Evolutionary conservation across 495 filamentous ascomycete genomes (phyloP).

Genomic region (Penicillium longicatenatum): DNA sequence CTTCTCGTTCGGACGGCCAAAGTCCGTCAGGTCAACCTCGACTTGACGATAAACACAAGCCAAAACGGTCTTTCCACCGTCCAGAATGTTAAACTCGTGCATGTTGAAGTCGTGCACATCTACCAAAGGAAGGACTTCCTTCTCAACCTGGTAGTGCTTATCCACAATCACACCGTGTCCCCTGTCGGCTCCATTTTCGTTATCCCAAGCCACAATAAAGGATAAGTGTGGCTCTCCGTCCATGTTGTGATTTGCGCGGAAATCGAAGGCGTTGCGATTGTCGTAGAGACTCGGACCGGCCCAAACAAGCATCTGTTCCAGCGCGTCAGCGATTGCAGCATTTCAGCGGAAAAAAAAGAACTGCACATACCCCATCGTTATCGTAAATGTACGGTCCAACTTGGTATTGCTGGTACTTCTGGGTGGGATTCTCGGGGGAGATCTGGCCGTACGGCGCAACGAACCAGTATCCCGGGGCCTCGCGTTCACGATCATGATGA

Average conservation of each 20-base stretch:
- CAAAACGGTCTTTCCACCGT: slow-evolving; percentile 42
- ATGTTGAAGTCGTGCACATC: slow-evolving; percentile 47
- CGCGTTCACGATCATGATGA: slow-evolving; percentile 26
- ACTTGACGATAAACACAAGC: slow-evolving; percentile 52
- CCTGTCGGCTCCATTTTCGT: slow-evolving; percentile 31
- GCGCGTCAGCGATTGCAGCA: slow-evolving; percentile 2
- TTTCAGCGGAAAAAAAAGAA: background rate
- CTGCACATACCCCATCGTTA: slow-evolving; percentile 34
- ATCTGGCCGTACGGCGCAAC: slow-evolving; percentile 44
- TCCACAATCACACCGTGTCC: slow-evolving; percentile 39
- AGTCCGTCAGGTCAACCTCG: slow-evolving; percentile 41
- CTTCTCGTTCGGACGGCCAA: slow-evolving; percentile 43
- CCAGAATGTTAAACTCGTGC: slow-evolving; percentile 52
- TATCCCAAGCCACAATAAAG: slow-evolving; percentile 47
- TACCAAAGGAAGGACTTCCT: slow-evolving; percentile 40
- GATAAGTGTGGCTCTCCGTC: slow-evolving; percentile 44
- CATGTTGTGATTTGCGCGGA: slow-evolving; percentile 41
- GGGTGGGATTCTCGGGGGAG: slow-evolving; percentile 21
- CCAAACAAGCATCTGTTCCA: slow-evolving; percentile 40
- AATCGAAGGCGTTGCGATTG: slow-evolving; percentile 42
- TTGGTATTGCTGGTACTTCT: slow-evolving; percentile 43
- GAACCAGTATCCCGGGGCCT: slow-evolving; percentile 45
- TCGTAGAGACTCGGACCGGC: slow-evolving; percentile 40
- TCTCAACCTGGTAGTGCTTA: slow-evolving; percentile 37
- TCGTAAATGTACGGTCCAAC: slow-evolving; percentile 50